Conservation (phyloP, 2,329 filamentous ascomycete species). For the Talaromyces sp. region DNA sequence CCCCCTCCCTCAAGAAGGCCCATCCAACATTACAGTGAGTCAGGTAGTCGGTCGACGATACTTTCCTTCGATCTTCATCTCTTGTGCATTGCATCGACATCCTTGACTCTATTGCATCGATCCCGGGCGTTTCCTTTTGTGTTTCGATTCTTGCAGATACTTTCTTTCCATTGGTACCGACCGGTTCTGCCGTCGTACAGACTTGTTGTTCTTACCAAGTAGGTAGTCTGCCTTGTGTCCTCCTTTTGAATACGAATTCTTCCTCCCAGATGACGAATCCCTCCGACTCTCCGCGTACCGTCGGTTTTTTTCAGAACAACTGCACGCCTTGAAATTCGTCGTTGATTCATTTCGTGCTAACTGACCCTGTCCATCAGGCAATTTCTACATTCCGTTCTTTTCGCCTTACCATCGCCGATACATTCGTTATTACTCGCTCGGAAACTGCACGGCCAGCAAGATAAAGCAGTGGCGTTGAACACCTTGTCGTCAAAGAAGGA, state of each 20-base stretch:
- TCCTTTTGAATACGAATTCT: conserved; percentile 12
- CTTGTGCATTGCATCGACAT: not conserved
- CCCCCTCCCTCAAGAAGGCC: conserved; percentile 8
- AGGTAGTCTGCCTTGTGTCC: conserved; percentile 9
- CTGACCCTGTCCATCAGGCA: conserved; percentile 22
- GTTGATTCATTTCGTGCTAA: not conserved
- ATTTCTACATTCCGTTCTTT: conserved; percentile 26
- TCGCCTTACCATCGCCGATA: conserved; percentile 19
- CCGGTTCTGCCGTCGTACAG: conserved; percentile 14
- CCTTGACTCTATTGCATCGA: conserved; percentile 12
- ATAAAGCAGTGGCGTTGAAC: not conserved
- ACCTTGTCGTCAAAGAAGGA: conserved; percentile 23
- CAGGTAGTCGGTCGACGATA: conserved; percentile 13
- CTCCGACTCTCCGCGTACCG: not conserved
- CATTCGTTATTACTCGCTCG: conserved; percentile 29
- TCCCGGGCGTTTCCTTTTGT: conserved; percentile 19
- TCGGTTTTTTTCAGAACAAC: not conserved
- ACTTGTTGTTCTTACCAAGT: conserved; percentile 12
- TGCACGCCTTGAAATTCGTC: not conserved
- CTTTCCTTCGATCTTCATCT: conserved; percentile 8
- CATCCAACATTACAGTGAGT: conserved; percentile 14
- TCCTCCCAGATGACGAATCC: no score
- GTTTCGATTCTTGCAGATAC: conserved; percentile 26
- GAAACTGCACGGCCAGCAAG: conserved; percentile 18
- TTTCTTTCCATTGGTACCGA: conserved; percentile 8